Evolutionary conservation across 805 yeast genomes (phyloP), one percentile per base, ranked within the genome.

Genomic region (Monosporozyma yasuniensis): DNA sequence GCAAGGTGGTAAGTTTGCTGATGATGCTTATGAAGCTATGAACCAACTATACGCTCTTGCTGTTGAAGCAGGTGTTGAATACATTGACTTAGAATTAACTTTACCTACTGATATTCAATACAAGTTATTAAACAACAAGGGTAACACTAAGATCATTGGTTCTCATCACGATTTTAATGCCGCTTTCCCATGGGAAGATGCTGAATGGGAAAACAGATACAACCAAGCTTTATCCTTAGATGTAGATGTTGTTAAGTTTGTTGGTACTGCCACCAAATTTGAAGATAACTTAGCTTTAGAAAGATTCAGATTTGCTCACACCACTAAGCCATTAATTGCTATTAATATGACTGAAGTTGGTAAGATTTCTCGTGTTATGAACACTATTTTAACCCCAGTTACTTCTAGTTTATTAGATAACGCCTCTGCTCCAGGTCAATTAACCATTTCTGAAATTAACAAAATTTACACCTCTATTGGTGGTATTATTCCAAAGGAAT

Each of bases 1-100:
- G 3, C 96, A 89, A 68, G 96, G 96, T 46, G 96, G 96, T 22
- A 64, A 71, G 42, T 86, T 87, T 69, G 84, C 85, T 1, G 87
- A 85, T 60, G 70, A 70, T 8, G 79, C 77, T 12, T 58, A 61
- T 25, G 74, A 65, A 4, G 59, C 67, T 19, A 75, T 87, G 50
- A 75, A 72, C 52, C 63, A 67, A 14, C 74, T 89, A 51, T 72
- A 79, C 47, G 59, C 65, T 35, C 69, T 84, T 50, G 96, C 89
- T 2, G 73, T 84, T 63, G 84, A 80, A 64, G 69, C 84, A 52
- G 96, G 95, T 47, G 80, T 88, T 52, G 91, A 83, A 53, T 89
- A 72, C 61, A 76, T 90, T 57, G 96, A 90, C 58, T 68, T 91
- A 48, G 95, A 89, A 65, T 73, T 90, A 51, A 75, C 86, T 6